Conservation (phyloP, 108 stramenopile genomes). For the Conticribra guillardii region DNA sequence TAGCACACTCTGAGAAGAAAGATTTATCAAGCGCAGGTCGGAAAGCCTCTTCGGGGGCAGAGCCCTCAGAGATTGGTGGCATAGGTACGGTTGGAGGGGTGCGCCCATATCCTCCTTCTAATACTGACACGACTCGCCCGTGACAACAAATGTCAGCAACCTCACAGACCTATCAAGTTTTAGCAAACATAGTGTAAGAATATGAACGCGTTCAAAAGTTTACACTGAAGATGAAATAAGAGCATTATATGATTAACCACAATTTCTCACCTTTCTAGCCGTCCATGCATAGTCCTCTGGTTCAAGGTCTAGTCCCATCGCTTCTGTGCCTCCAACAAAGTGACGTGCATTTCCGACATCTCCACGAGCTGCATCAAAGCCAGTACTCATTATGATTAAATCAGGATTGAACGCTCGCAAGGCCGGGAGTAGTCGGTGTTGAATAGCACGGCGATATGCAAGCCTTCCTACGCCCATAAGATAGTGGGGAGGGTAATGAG, state of each 20-base stretch:
- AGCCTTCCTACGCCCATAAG: slow-evolving; percentile 58
- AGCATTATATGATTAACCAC: background rate
- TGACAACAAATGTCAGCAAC: slow-evolving; percentile 90
- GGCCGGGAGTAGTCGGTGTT: slow-evolving; percentile 80
- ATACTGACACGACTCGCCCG: slow-evolving; percentile 91
- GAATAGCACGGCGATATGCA: slow-evolving; percentile 81
- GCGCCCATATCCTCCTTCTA: slow-evolving; percentile 95
- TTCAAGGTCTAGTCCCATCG: slow-evolving; percentile 81
- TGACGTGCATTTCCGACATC: slow-evolving; percentile 92
- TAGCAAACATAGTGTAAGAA: background rate
- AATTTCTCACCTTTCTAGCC: slow-evolving; percentile 61
- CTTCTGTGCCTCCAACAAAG: slow-evolving; percentile 62
- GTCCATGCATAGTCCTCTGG: slow-evolving; percentile 89
- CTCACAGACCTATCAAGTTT: slow-evolving; percentile 59
- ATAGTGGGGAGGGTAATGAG: slow-evolving; percentile 45
- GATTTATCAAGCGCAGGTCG: slow-evolving; percentile 63
- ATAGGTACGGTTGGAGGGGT: slow-evolving; percentile 45
- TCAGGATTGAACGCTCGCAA: slow-evolving; percentile 95
- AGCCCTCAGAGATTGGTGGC: slow-evolving; percentile 20
- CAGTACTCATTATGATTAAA: slow-evolving; percentile 94
- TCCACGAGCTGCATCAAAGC: slow-evolving; percentile 94
- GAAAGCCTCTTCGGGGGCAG: slow-evolving; percentile 2
- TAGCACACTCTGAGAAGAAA: slow-evolving; percentile 81
- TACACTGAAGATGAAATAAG: background rate
- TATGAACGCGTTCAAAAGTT: background rate